Conservation (phyloP, 257 asterid genomes). For the Fraxinus americana region DNA sequence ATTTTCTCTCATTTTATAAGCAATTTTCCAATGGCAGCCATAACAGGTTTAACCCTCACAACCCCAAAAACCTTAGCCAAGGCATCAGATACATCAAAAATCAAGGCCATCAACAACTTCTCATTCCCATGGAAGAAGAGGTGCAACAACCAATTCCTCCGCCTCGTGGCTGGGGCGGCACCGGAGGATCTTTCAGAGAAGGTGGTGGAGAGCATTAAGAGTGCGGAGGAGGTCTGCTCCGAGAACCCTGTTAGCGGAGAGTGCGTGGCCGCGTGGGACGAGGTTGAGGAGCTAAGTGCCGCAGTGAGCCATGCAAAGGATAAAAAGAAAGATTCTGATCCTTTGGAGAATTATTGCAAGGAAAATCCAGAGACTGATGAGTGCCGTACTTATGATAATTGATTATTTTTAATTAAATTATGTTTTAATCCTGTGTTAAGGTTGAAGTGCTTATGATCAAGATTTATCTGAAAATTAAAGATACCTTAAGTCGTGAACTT, state of each 20-base stretch:
- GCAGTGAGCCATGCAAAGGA: conserved; percentile 37
- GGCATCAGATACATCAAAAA: conserved; percentile 2
- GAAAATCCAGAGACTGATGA: conserved; percentile 72
- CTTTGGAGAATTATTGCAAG: conserved; percentile 70
- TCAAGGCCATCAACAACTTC: conserved; percentile 15
- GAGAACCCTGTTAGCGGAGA: background rate
- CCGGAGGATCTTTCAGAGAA: background rate
- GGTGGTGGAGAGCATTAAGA: conserved; percentile 4
- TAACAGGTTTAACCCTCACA: conserved; percentile 6
- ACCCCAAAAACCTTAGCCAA: conserved; percentile 25
- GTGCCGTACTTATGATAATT: conserved; percentile 50
- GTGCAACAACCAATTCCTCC: background rate
- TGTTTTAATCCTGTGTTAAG: background rate
- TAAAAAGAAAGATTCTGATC: conserved; percentile 38
- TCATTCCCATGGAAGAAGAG: conserved; percentile 19
- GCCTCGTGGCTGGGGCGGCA: background rate
- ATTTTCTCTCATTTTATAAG: background rate
- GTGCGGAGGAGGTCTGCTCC: background rate
- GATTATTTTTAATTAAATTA: background rate
- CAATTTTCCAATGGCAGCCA: conserved; percentile 13
- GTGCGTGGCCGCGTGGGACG: conserved; percentile 11
- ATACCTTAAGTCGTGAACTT: no score
- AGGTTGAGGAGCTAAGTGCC: conserved; percentile 4
- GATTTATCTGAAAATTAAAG: no score
- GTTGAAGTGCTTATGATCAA: background rate